Conservation (phyloP, 78 protist genomes). For the Tieghemostelium lacteum region DNA sequence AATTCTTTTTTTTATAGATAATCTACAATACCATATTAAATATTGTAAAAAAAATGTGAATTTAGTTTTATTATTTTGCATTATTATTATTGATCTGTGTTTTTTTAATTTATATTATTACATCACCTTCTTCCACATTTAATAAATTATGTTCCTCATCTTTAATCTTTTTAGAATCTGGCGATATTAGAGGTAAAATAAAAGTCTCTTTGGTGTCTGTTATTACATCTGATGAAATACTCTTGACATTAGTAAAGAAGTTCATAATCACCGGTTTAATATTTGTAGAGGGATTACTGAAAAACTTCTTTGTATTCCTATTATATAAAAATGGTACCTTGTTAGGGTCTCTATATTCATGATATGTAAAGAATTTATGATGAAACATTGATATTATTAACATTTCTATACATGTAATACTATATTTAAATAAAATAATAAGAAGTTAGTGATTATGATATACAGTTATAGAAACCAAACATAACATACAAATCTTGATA, state of each 20-base stretch:
- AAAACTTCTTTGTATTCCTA: slow-evolving; percentile 38
- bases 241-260: slow-evolving; percentile 45
- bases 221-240: slow-evolving; percentile 48
- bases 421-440: no score
- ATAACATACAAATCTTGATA: slow-evolving; percentile 44
- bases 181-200: slow-evolving; percentile 38
- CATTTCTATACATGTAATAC: slow-evolving; percentile 73
- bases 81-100: no score
- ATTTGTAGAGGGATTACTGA: slow-evolving; percentile 32
- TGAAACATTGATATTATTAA: slow-evolving; percentile 40
- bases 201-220: slow-evolving; percentile 49
- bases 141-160: slow-evolving; percentile 4
- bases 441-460: no score
- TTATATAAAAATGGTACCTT: slow-evolving; percentile 51
- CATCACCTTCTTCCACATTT: background rate
- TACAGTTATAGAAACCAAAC: no score
- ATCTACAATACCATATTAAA: no score
- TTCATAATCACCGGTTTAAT: slow-evolving; percentile 48
- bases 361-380: slow-evolving; percentile 39
- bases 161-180: background rate
- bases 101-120: background rate
- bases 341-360: slow-evolving; percentile 62
- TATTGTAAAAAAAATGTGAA: no score
- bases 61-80: no score
- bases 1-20: no score